phyloP scores from a whole-genome alignment of 192 early-diverging fungal genomes.

The Coemansia sp. region DNA sequence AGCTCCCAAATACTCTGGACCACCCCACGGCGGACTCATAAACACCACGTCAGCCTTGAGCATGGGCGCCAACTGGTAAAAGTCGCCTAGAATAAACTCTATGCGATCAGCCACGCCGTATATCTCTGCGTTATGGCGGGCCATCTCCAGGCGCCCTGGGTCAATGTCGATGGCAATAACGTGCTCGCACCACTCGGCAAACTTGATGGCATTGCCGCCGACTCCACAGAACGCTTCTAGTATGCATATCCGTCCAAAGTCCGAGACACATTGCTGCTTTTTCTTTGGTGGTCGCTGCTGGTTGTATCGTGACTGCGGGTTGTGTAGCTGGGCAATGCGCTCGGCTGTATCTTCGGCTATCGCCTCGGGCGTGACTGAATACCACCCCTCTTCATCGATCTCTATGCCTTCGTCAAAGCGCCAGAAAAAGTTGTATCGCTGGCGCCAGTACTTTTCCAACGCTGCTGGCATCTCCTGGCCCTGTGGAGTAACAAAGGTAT shows the following conservation, averaged over 20 bases:
- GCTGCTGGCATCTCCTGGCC: constrained; percentile 19
- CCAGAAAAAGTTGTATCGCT: constrained; percentile 82
- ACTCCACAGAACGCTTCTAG: constrained; percentile 96
- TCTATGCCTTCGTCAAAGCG: constrained; percentile 84
- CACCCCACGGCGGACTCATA: constrained; percentile 96
- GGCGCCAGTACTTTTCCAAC: constrained; percentile 79
- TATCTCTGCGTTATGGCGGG: constrained; percentile 81
- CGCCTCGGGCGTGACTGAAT: constrained; percentile 91
- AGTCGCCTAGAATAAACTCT: constrained; percentile 92
- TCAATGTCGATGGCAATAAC: constrained; percentile 96
- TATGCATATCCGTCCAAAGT: constrained; percentile 65
- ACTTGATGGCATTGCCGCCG: constrained; percentile 97
- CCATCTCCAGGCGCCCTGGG: constrained; percentile 74
- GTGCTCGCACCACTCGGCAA: constrained; percentile 83
- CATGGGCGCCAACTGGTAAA: constrained; percentile 70
- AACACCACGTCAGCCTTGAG: constrained; percentile 88
- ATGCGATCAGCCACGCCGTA: constrained; percentile 94
- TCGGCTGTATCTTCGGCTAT: constrained; percentile 78
- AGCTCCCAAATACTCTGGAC: constrained; percentile 69
- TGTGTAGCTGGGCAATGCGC: constrained; percentile 49
- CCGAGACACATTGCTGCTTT: background rate
- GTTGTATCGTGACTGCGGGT: background rate
- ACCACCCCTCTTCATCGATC: constrained; percentile 93
- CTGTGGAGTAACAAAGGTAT: constrained; percentile 21
- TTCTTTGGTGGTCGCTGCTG: background rate